phyloP scores from a whole-genome alignment of 257 asterid genomes.

The Thymus mandschuricus region DNA sequence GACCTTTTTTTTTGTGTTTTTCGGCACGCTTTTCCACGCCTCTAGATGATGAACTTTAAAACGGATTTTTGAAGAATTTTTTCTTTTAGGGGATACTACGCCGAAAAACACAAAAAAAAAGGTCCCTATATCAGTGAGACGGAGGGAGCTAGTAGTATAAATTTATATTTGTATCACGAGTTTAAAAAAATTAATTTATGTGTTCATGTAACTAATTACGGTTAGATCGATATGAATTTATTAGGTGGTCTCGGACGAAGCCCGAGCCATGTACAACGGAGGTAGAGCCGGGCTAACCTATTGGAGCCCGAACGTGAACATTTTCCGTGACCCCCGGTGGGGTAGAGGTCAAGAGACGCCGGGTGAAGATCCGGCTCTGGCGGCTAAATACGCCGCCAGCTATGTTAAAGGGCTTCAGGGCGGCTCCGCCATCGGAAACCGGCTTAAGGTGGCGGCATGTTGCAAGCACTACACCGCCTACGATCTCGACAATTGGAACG shows the following conservation, averaged over 20 bases:
- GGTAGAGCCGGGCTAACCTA: conserved; percentile 76
- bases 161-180: too few relatives aligned
- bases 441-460: conserved; percentile 81
- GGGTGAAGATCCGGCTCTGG: conserved; percentile 76
- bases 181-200: too few relatives aligned
- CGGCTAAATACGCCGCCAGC: conserved; percentile 64
- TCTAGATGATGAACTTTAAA: too few relatives aligned
- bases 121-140: too few relatives aligned
- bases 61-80: too few relatives aligned
- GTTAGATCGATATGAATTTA: conserved; percentile 13
- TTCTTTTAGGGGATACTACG: too few relatives aligned
- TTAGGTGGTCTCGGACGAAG: conserved; percentile 89
- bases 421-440: conserved; percentile 36
- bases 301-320: conserved; percentile 96
- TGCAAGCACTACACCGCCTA: conserved; percentile 93
- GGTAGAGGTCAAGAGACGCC: conserved; percentile 94
- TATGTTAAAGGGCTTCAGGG: conserved; percentile 83
- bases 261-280: conserved; percentile 92
- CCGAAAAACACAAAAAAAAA: too few relatives aligned
- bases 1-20: too few relatives aligned
- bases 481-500: conserved; percentile 84
- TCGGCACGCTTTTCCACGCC: too few relatives aligned
- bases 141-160: too few relatives aligned
- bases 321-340: conserved; percentile 91
- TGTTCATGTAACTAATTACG: not conserved